Conservation (phyloP, 495 filamentous ascomycete genomes). For the Penicillium desertorum region DNA sequence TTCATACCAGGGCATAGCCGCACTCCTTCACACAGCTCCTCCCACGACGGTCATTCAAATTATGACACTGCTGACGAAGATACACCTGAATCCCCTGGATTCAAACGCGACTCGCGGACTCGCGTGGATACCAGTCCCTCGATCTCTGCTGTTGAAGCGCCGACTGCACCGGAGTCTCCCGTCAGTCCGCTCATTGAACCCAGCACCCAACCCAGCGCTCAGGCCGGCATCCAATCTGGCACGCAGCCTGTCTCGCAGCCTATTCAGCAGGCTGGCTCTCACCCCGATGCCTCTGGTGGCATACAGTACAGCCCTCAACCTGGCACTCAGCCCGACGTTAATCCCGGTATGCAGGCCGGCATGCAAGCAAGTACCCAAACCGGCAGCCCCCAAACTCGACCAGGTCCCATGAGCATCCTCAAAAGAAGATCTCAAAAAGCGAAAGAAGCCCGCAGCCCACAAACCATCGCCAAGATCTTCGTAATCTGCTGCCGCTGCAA, state of each 20-base stretch:
- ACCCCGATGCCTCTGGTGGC: background rate
- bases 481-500: conserved; percentile 81
- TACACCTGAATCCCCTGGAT: conserved; percentile 18
- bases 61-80: conserved; percentile 45
- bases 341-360: background rate
- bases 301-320: background rate
- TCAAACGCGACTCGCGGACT: conserved; percentile 1
- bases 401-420: conserved; percentile 9
- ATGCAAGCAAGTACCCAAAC: background rate
- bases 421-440: conserved; percentile 18
- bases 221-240: background rate
- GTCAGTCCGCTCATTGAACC: background rate
- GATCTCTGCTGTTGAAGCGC: background rate
- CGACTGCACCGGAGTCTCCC: background rate
- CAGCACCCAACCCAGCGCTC: background rate
- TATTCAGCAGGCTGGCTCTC: background rate
- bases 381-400: conserved; percentile 7
- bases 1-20: conserved; percentile 15
- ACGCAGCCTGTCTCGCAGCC: background rate
- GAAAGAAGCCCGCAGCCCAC: conserved; percentile 29
- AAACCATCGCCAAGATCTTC: conserved; percentile 69
- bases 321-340: background rate
- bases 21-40: conserved; percentile 20
- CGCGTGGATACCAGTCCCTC: background rate
- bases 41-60: conserved; percentile 26